Base-by-base conservation (phyloP, 1,139 yeast species). In the Blastobotrys serpentis region DNA sequence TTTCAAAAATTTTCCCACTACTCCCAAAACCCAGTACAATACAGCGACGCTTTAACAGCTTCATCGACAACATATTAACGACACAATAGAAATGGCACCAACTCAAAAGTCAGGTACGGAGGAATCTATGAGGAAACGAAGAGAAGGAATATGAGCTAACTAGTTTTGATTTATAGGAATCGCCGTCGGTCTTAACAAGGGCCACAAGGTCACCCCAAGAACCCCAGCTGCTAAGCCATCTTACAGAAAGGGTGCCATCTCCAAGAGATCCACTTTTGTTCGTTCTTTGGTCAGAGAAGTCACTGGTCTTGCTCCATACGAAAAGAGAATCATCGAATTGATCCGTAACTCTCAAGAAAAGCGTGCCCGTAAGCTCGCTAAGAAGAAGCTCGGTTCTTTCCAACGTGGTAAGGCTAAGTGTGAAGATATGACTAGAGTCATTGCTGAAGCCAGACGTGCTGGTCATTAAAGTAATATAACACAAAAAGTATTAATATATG, bases 321-420 rank as follows among this genome's bases (percentile, higher is more conserved):
- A 94, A 82, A 90, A 97, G 83, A 90, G 99, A 82, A 84, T 92
- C 75, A 86, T 94, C 72, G 99, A 94, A 80, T 84, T 94, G 80
- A 83, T 94, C 86, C 92, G 98, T 84, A 94, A 94, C 82, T 92
- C 97, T 73, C 96, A 96, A 84, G 99, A 94, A 81, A 94, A 94
- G 95, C 94, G 98, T 82, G 98, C 99, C 68, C 88, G 94, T 87
- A 94, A 94, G 89, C 90, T 94, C 74, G 97, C 98, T 66, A 94
- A 94, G 94, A 92, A 88, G 96, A 92, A 96, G 92, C 88, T 94
- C 75, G 99, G 99, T 79, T 89, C 98, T 70, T 95, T 90, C 86
- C 86, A 84, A 82, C 94, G 99, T 85, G 97, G 98, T 71, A 87
- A 88, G 85, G 94, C 87, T 75, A 94, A 94, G 89, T 95, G 92